Evolutionary conservation across 371 early-diverging fungal genomes (phyloP).

Genomic region (Mortierella sp.): DNA sequence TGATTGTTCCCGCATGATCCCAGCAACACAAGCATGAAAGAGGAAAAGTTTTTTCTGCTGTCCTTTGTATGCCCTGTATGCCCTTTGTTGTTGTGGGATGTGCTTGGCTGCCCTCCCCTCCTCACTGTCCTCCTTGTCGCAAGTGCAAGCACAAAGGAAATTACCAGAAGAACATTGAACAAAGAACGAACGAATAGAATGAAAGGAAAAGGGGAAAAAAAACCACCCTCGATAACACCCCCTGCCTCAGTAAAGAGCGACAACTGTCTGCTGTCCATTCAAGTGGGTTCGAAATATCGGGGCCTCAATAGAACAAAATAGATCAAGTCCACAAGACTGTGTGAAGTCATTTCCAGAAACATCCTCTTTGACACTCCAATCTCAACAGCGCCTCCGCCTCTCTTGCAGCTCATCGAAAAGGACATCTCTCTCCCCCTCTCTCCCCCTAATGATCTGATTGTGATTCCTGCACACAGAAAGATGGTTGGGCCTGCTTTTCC

Average conservation of each 20-base stretch:
- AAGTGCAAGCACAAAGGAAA: neutral
- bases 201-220: neutral
- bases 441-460: neutral
- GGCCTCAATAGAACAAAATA: conserved; percentile 16
- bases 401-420: neutral
- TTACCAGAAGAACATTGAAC: conserved; percentile 4
- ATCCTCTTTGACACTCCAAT: neutral
- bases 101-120: neutral
- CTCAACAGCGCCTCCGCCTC: neutral
- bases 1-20: conserved; percentile 1
- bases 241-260: no score
- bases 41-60: neutral
- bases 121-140: neutral
- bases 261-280: neutral
- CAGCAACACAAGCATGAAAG: neutral
- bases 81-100: neutral
- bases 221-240: neutral
- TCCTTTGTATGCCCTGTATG: neutral
- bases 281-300: neutral
- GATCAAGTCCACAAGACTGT: neutral
- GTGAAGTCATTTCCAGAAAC: conserved; percentile 3
- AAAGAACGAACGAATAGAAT: neutral
- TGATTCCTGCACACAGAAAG: conserved; percentile 3
- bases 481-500: neutral
- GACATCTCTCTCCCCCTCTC: neutral